Evolutionary conservation across 352 stramenopile genomes (phyloP), one percentile per base, ranked within the genome.

Genomic region (Peronospora destructor): DNA sequence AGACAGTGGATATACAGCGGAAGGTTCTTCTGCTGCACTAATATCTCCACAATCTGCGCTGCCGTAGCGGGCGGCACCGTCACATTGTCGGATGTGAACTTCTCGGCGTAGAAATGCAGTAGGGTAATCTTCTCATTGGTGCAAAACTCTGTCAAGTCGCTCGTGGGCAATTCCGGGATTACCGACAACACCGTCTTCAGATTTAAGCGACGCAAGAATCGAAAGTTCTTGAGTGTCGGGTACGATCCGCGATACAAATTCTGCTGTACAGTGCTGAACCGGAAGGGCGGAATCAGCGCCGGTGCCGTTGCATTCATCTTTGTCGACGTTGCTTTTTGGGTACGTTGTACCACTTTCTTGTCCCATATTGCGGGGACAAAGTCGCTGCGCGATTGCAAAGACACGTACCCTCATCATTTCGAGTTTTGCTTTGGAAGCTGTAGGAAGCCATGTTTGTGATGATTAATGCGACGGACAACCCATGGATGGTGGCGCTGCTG

Each of bases 1-100:
- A 94, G 76, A 45, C 83, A 94, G 53, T 94, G 83, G 21, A 94
- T 80, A 46, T 94, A 94, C 3, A 94, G 56, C 43, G 83, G 80
- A 19, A 91, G 56, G 42, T 91, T 77, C 49, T 88, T 71, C 52
- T 85, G 61, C 49, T 82, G 85, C 46, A 87, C 57, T 11, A 94
- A 6, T n/a, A 91, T 55, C 47, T 94, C 74, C 29, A 93, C 29
- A 44, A 92, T 91, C 56, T 86, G 72, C 39, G 67, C 70, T n/a
- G 80, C 77, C 0, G 68, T 85, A n/a, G 76, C 32, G 0, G 82
- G 79, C 16, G 74, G 85, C 29, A 91, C 82, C 9, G 82, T 93
- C 25, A 93, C 82, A 41, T 87, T 90, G 64, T 93, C 82, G 33
- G 73, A 87, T 45, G 82, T 89, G 68, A 90, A 93, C 61, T 94